These are phyloP conservation scores for Rhytidhysteron rufulum DNA, from an alignment of 2,329 filamentous ascomycete species.

Conservation along the genomic window DNA sequence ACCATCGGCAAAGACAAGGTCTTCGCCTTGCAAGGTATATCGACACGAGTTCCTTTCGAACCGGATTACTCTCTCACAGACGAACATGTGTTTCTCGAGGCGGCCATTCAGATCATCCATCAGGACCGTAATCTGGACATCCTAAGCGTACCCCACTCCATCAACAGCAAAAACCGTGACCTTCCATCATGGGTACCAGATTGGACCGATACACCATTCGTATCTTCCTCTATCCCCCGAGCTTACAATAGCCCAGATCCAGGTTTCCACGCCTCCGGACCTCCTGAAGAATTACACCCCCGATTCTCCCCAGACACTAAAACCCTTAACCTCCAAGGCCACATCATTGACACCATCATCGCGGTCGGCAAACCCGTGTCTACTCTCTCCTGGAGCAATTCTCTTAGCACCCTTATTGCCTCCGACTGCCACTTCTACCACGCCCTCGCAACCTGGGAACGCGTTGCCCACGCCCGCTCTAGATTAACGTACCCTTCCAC, in stretches of 20 bases:
- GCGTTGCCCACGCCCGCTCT: neutral
- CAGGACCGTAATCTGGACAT: conserved; percentile 1
- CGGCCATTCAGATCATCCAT: conserved; percentile 3
- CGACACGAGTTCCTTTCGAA: neutral
- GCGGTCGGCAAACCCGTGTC: neutral
- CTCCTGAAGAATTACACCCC: neutral
- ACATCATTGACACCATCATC: neutral
- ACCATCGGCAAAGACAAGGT: conserved; percentile 1
- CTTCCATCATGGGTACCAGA: conserved; percentile 3
- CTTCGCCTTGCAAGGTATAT: conserved; percentile 1
- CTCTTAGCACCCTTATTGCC: neutral
- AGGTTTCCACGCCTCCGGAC: neutral
- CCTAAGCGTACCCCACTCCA: conserved; percentile 1
- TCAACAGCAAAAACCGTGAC: neutral
- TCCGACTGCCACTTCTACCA: neutral
- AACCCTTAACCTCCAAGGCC: neutral
- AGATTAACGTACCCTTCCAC: neutral
- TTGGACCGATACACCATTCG: conserved; percentile 3
- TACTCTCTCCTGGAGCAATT: neutral
- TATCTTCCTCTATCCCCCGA: neutral
- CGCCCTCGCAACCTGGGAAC: conserved; percentile 1
- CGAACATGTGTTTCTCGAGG: conserved; percentile 1
- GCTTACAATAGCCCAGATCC: neutral
- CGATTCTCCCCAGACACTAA: neutral
- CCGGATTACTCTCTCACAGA: conserved; percentile 2